Conservation (phyloP, 495 filamentous ascomycete species). For the Xylaria telfairii region DNA sequence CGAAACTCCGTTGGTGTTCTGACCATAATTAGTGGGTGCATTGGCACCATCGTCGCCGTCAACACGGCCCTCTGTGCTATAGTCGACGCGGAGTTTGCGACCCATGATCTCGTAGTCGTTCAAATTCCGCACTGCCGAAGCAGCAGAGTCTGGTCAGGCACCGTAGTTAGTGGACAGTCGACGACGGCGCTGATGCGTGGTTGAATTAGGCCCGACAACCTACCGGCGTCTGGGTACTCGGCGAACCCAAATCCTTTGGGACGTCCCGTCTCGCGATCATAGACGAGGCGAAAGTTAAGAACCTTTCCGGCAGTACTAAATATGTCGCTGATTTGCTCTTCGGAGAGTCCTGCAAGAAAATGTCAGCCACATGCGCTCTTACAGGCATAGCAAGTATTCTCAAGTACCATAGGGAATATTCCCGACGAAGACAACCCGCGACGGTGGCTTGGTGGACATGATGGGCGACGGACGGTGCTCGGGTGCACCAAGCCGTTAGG, state of each 20-base stretch:
- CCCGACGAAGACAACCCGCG: conserved; percentile 77
- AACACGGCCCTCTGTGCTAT: conserved; percentile 86
- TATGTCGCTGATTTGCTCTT: conserved; percentile 92
- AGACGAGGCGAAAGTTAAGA: conserved; percentile 90
- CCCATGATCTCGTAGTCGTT: conserved; percentile 97
- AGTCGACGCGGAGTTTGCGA: conserved; percentile 91
- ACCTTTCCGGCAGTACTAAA: conserved; percentile 88
- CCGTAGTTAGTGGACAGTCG: conserved; percentile 24
- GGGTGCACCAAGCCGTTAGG: conserved; percentile 5
- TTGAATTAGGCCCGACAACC: conserved; percentile 11
- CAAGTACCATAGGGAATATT: conserved; percentile 76
- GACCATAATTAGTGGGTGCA: conserved; percentile 54
- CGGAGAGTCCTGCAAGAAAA: conserved; percentile 74
- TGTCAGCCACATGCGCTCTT: not conserved
- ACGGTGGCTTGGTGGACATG: conserved; percentile 61
- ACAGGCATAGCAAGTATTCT: not conserved
- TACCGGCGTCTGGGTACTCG: conserved; percentile 81
- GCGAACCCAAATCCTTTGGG: conserved; percentile 98
- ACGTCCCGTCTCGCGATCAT: conserved; percentile 92
- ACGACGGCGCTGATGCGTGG: not conserved
- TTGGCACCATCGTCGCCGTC: conserved; percentile 64
- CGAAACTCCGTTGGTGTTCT: conserved; percentile 38
- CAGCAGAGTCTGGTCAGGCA: conserved; percentile 74
- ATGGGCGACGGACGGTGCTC: conserved; percentile 25
- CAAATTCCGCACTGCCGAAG: conserved; percentile 92